These are phyloP conservation scores for Neckera pumila DNA, from an alignment of 225 moss, liverwort and hornwort genomes.

Conservation along the genomic window DNA sequence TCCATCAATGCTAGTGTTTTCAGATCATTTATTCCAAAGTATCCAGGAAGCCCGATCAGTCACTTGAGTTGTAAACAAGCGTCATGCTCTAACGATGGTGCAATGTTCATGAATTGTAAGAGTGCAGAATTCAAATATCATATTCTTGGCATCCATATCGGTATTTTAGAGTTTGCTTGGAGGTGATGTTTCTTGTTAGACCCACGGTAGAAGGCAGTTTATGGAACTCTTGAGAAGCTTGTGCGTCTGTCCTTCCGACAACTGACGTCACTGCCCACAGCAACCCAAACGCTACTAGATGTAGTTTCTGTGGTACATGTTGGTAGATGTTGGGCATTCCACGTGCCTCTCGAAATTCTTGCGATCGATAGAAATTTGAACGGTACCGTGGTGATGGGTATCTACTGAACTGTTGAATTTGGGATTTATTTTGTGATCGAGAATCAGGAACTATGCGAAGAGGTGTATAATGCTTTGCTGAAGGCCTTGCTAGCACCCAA, in stretches of 20 bases:
- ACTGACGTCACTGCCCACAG: neutral
- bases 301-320: neutral
- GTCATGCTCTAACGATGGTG: neutral
- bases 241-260: neutral
- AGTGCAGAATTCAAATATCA: neutral
- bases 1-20: neutral
- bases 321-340: neutral
- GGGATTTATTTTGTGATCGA: neutral
- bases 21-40: neutral
- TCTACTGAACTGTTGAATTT: neutral
- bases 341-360: neutral
- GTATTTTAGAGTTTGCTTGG: neutral
- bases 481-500: slow-evolving; percentile 45
- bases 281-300: neutral
- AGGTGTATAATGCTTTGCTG: slow-evolving; percentile 28
- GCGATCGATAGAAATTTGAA: neutral
- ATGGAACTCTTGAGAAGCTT: neutral
- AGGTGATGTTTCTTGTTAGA: neutral
- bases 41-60: neutral
- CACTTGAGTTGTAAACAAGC: neutral
- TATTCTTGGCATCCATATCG: neutral
- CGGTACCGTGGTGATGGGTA: neutral
- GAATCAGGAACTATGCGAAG: slow-evolving; percentile 29
- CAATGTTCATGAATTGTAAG: neutral
- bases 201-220: neutral